These are phyloP conservation scores for Quercus glauca DNA, from an alignment of 306 rosid genomes.

Conservation along the genomic window DNA sequence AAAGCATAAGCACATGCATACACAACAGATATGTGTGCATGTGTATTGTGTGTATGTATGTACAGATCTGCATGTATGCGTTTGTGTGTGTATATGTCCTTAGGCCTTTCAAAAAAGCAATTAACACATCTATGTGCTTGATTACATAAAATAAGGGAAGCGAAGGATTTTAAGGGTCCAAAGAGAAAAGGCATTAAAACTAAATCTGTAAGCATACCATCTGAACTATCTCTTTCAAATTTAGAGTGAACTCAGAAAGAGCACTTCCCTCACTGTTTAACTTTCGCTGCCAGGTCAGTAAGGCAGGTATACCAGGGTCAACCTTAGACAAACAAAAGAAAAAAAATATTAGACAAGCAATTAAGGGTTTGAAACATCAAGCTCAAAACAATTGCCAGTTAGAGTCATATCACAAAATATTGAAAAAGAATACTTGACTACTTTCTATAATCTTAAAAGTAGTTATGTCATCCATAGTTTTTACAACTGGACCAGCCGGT, in stretches of 20 bases:
- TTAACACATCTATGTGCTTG: neutral
- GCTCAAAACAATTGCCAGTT: neutral
- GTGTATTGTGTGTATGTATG: neutral
- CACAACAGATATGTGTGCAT: neutral
- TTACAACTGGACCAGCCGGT: no score
- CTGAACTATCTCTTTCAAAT: slow-evolving; percentile 60
- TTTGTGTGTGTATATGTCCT: neutral
- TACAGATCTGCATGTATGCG: neutral
- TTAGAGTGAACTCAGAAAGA: slow-evolving; percentile 36
- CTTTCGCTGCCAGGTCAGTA: slow-evolving; percentile 77
- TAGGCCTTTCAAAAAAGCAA: neutral
- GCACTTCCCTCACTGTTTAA: slow-evolving; percentile 39
- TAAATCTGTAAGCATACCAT: slow-evolving; percentile 43
- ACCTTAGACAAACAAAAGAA: slow-evolving; percentile 35
- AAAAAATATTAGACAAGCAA: neutral
- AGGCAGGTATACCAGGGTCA: slow-evolving; percentile 60
- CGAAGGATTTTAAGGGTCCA: neutral
- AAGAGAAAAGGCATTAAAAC: neutral
- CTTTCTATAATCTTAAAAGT: neutral
- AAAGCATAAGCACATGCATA: neutral
- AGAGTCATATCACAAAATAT: neutral
- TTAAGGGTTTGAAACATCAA: slow-evolving; percentile 8
- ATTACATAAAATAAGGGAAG: neutral
- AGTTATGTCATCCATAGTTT: no score
- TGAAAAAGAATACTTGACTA: neutral